Conservation (phyloP, 371 early-diverging fungal species). For the Mortierella sp. region DNA sequence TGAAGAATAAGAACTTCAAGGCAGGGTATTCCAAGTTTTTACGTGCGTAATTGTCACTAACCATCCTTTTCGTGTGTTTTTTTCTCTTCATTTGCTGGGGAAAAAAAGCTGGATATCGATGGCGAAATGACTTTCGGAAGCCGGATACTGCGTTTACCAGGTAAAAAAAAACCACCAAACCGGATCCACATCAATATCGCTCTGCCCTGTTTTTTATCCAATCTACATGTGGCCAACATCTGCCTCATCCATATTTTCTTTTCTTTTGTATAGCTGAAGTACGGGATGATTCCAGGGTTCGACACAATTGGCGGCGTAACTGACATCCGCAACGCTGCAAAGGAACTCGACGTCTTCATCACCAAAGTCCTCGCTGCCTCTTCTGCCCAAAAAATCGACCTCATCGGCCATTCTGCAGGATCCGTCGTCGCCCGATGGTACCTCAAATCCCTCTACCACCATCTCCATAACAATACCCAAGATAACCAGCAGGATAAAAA, state of each 20-base stretch:
- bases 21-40: too few species aligned
- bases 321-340: conserved; percentile 26
- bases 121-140: conserved; percentile 3
- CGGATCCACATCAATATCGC: background rate
- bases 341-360: conserved; percentile 24
- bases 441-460: conserved; percentile 9
- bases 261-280: conserved; percentile 15
- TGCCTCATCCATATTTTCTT: background rate
- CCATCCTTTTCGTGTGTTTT: too few species aligned
- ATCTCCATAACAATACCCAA: background rate
- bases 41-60: too few species aligned
- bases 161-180: background rate
- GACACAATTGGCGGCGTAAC: conserved; percentile 16
- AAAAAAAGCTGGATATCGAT: conserved; percentile 16
- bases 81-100: too few species aligned
- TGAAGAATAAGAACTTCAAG: background rate
- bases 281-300: conserved; percentile 21
- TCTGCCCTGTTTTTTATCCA: background rate
- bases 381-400: conserved; percentile 23
- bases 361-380: conserved; percentile 25
- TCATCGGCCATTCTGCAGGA: conserved; percentile 39
- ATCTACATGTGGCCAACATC: background rate
- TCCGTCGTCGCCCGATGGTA: conserved; percentile 29
- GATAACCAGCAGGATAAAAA: background rate
- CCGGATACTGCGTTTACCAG: conserved; percentile 39